These are phyloP conservation scores for Parafenestella ontariensis DNA, from an alignment of 2,329 filamentous ascomycete genomes.

Conservation along the genomic window DNA sequence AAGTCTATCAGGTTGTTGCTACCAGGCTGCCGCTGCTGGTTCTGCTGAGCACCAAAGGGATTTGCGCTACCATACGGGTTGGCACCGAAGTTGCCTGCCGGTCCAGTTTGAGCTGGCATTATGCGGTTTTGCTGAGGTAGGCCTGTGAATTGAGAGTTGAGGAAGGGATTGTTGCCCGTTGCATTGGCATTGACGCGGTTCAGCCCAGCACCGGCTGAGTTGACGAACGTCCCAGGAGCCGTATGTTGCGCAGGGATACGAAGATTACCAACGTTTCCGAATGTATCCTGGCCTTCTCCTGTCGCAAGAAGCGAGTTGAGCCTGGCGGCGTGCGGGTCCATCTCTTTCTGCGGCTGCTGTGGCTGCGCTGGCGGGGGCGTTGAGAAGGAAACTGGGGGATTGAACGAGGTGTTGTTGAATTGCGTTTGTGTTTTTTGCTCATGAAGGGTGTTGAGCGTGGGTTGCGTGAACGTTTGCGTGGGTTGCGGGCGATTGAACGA, in stretches of 20 bases:
- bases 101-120: conserved; percentile 60
- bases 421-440: conserved; percentile 81
- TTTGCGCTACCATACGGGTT: conserved; percentile 57
- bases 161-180: conserved; percentile 88
- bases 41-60: conserved; percentile 61
- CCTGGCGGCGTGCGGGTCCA: conserved; percentile 69
- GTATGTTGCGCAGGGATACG: conserved; percentile 97
- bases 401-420: conserved; percentile 62
- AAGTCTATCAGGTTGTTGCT: conserved; percentile 69
- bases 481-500: conserved; percentile 68
- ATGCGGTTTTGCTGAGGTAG: conserved; percentile 57
- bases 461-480: conserved; percentile 65
- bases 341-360: conserved; percentile 43
- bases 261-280: conserved; percentile 94
- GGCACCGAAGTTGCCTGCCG: conserved; percentile 55
- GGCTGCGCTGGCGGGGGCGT: conserved; percentile 48
- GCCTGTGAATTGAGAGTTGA: conserved; percentile 83
- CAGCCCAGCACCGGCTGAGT: conserved; percentile 86
- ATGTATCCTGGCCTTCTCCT: conserved; percentile 95
- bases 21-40: conserved; percentile 52
- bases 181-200: conserved; percentile 70
- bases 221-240: conserved; percentile 93
- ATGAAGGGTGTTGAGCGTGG: conserved; percentile 76
- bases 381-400: conserved; percentile 55
- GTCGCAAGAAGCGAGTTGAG: conserved; percentile 86